Conservation (phyloP, 176 grass and related monocot species). For the Oryza longistaminata region DNA sequence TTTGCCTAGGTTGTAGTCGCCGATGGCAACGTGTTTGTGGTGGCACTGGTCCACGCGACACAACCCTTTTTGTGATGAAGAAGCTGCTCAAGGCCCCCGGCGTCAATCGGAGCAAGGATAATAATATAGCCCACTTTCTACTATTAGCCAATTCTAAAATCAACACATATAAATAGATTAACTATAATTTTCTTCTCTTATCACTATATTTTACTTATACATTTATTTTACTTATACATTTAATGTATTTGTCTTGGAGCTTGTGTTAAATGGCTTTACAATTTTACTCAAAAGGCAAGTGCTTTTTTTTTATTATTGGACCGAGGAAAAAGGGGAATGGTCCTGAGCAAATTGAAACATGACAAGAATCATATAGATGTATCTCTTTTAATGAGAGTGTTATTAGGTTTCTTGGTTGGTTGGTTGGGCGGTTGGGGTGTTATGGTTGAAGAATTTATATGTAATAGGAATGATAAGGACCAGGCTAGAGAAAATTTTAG, state of each 20-base stretch:
- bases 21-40: not conserved
- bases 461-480: not conserved
- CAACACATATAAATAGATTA: too few species aligned
- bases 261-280: too few species aligned
- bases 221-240: too few species aligned
- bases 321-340: not conserved
- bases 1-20: not conserved
- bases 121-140: too few species aligned
- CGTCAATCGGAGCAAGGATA: too few species aligned
- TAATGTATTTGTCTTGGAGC: too few species aligned
- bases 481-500: not conserved
- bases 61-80: not conserved
- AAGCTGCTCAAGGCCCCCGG: not conserved
- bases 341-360: not conserved
- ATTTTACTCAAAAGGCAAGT: not conserved
- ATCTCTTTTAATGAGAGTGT: not conserved
- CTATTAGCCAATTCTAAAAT: too few species aligned
- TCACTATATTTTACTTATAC: too few species aligned
- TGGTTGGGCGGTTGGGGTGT: not conserved
- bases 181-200: too few species aligned
- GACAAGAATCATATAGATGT: not conserved
- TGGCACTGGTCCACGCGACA: not conserved
- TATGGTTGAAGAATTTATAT: not conserved
- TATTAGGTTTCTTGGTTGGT: not conserved
- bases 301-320: not conserved